phyloP scores from a whole-genome alignment of 148 eudicot genomes.

The Fagopyrum homotropicum region DNA sequence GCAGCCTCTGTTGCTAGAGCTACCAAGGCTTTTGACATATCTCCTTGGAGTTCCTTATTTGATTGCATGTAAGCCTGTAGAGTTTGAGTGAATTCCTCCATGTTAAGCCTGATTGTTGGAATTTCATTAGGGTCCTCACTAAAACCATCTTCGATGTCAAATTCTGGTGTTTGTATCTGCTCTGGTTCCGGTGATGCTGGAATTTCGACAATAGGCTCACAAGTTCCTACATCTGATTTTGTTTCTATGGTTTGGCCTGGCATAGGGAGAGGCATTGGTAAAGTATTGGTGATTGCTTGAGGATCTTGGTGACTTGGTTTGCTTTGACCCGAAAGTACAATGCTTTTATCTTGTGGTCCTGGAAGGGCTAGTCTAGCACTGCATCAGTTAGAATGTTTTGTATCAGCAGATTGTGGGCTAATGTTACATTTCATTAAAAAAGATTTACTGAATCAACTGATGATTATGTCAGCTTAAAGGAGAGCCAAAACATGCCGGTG shows the following conservation, averaged over 20 bases:
- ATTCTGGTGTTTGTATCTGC: conserved; percentile 28
- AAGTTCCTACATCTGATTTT: conserved; percentile 18
- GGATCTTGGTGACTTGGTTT: conserved; percentile 31
- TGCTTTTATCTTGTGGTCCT: conserved; percentile 72
- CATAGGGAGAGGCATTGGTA: conserved; percentile 38
- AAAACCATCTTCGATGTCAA: conserved; percentile 65
- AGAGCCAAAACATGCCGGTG: background rate
- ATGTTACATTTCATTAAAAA: too few species aligned
- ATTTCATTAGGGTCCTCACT: conserved; percentile 78
- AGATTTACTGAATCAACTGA: too few species aligned
- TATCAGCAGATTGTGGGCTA: background rate
- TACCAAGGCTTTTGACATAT: conserved; percentile 76
- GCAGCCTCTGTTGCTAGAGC: conserved; percentile 82
- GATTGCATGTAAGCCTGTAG: conserved; percentile 52
- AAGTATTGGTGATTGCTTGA: conserved; percentile 22
- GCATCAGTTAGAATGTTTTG: conserved; percentile 21
- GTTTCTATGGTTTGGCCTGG: conserved; percentile 20
- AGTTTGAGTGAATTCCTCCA: conserved; percentile 66
- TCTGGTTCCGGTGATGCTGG: conserved; percentile 83
- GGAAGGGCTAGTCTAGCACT: conserved; percentile 94
- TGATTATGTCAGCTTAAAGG: background rate
- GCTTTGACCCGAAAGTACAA: conserved; percentile 36
- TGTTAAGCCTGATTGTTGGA: conserved; percentile 71
- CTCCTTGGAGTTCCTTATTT: conserved; percentile 52
- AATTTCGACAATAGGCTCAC: conserved; percentile 73